Conservation (phyloP, 2,329 filamentous ascomycete genomes). For the Cladosporium oxysporum region DNA sequence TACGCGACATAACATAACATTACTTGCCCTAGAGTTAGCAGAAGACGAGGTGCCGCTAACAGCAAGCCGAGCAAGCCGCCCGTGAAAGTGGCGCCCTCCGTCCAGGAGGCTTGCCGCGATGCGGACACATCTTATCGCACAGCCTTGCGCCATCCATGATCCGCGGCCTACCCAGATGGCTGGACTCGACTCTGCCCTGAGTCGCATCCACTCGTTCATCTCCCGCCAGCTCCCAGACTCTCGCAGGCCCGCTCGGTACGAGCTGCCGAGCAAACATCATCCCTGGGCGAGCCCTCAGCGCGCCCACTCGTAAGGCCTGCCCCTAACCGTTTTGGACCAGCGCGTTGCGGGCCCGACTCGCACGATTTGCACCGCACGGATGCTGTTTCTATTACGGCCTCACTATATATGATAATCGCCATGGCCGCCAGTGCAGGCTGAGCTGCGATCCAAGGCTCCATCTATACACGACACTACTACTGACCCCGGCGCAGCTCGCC, state of each 20-base stretch:
- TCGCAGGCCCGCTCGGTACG: background rate
- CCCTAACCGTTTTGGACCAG: background rate
- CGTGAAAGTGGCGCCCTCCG: background rate
- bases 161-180: background rate
- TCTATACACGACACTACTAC: background rate
- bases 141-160: slow-evolving; percentile 6
- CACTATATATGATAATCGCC: slow-evolving; percentile 10
- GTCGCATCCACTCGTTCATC: slow-evolving; percentile 1
- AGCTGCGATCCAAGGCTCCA: background rate
- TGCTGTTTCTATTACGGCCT: slow-evolving; percentile 12
- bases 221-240: background rate
- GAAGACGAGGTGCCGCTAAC: background rate
- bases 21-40: background rate
- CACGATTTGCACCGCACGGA: background rate
- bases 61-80: background rate
- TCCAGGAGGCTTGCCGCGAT: background rate
- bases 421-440: background rate
- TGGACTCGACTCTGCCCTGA: background rate
- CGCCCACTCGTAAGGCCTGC: background rate
- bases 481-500: background rate
- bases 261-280: slow-evolving; percentile 2
- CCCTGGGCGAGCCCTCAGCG: background rate
- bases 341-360: background rate
- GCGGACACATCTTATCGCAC: background rate
- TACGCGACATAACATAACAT: background rate